These are phyloP conservation scores for Zanthoxylum bungeanum DNA, from an alignment of 345 rosid genomes.

Conservation along the genomic window DNA sequence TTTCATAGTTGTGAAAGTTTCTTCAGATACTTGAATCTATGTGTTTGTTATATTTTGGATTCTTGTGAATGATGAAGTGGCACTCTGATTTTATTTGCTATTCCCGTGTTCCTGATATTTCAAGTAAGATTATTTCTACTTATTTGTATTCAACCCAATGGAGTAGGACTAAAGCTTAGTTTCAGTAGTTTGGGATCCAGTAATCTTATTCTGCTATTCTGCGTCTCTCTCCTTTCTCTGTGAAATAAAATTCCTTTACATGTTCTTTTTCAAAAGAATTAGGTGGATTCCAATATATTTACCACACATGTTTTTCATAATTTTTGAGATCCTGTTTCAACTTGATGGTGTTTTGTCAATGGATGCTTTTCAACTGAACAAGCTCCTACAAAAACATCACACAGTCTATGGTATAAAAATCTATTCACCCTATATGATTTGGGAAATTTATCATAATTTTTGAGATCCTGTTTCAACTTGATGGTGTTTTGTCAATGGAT, in stretches of 20 bases:
- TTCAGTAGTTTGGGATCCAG: not conserved
- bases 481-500: not conserved
- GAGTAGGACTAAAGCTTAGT: no score
- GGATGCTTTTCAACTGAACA: not conserved
- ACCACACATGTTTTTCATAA: not conserved
- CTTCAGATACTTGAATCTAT: not conserved
- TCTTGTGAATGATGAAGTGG: not conserved
- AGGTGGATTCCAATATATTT: not conserved
- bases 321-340: not conserved
- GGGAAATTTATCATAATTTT: not conserved
- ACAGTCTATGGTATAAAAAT: not conserved
- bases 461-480: not conserved
- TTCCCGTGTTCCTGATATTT: no score
- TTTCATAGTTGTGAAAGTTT: no score
- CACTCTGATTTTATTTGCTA: no score
- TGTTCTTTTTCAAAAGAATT: not conserved
- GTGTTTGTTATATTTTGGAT: not conserved
- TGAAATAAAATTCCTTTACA: not conserved
- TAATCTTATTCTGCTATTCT: not conserved
- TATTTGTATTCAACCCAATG: no score
- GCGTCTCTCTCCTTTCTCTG: not conserved
- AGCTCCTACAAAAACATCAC: not conserved
- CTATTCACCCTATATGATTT: not conserved
- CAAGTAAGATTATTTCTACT: no score
- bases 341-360: not conserved